Evolutionary conservation across 257 asterid species (phyloP).

Genomic region (Penstemon newberryi): DNA sequence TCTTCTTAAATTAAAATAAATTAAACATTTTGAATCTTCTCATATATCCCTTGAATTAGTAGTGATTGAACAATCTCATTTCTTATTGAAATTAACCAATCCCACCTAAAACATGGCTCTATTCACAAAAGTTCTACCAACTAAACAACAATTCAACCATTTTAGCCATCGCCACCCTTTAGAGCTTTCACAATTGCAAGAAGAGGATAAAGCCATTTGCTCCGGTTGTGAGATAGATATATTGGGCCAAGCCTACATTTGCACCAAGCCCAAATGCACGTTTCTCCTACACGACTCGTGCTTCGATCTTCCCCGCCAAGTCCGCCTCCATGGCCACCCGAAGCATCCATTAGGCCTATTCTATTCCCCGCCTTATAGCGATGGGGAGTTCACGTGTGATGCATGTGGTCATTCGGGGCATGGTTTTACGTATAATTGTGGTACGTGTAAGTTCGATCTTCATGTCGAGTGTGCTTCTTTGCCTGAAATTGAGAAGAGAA

Average conservation of each 20-base stretch:
- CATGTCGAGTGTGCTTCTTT: slow-evolving; percentile 50
- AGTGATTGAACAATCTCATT: too few species aligned
- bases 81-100: too few species aligned
- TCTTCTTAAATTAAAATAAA: too few species aligned
- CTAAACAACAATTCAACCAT: slow-evolving; percentile 33
- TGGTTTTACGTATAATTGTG: slow-evolving; percentile 47
- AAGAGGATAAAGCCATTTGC: slow-evolving; percentile 40
- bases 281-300: slow-evolving; percentile 50
- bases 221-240: slow-evolving; percentile 49
- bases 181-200: slow-evolving; percentile 22
- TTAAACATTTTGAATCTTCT: too few species aligned
- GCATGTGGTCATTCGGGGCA: slow-evolving; percentile 51
- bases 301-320: slow-evolving; percentile 50
- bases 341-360: slow-evolving; percentile 45
- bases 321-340: slow-evolving; percentile 54
- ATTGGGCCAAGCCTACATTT: slow-evolving; percentile 35
- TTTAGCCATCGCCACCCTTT: slow-evolving; percentile 58
- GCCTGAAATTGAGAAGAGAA: slow-evolving; percentile 38
- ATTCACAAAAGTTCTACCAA: not conserved
- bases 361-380: slow-evolving; percentile 43
- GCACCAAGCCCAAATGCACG: slow-evolving; percentile 44
- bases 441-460: slow-evolving; percentile 41
- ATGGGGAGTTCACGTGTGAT: slow-evolving; percentile 48
- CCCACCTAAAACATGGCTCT: slow-evolving; percentile 24
- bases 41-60: too few species aligned